Evolutionary conservation across 441 rosid genomes (phyloP), one percentile per base, ranked within the genome.

Genomic region (Erodium moschatum): DNA sequence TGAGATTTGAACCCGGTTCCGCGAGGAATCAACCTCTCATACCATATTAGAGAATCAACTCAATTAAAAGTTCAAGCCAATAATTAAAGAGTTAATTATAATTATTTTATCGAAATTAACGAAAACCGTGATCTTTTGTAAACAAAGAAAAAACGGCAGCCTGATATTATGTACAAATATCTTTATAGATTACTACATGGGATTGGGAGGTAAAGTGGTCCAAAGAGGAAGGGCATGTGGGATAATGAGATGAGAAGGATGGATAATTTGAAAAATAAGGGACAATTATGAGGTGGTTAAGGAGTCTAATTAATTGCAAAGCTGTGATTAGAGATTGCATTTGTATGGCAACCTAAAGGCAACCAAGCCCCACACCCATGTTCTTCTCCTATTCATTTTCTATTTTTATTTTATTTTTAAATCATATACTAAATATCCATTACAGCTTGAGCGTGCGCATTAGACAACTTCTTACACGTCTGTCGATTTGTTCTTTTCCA

Each of bases 361-460:
- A 48, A 48, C 16, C 54, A 48, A 12, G 18, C 16, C 54, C 54
- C 54, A 48, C 54, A 1, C 16, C 54, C 54, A 48, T n/a, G 54
- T 48, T 48, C 54, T 73, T 77, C 78, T 9, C 6, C 16, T 48
- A 40, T 40, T 40, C 44, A 8, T 40, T 40, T 40, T 40, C 44
- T 0, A 40, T 13, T 48, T 3, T 12, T 0, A 0, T 48, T 48
- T 12, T 12, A 0, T 2, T 48, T 13, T 46, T 13, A 0, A 48
- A 48, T 48, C 18, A 40, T 40, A 40, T 40, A 0, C 44, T 6
- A 40, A 40, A 40, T 40, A 40, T 40, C 44, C 44, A 8, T 4
- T 8, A 40, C 44, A 40, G 11, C 44, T 40, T 40, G 44, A 40
- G 44, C 44, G 44, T 40, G 44, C 44, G 44, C 44, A 0, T 33